Evolutionary conservation across 345 rosid species (phyloP).

Genomic region (Turnera subulata): DNA sequence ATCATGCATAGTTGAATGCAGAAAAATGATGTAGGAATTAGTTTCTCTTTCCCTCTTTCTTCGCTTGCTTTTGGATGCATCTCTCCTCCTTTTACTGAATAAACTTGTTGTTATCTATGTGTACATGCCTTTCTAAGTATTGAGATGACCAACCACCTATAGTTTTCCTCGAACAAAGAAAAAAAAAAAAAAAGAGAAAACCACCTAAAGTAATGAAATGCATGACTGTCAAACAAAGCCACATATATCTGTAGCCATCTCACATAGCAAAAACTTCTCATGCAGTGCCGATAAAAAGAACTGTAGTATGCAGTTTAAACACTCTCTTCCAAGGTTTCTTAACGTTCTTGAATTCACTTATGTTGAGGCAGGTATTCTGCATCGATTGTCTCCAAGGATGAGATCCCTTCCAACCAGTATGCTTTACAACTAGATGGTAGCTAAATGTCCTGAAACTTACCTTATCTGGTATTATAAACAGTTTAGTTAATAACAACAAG

Average conservation of each 20-base stretch:
- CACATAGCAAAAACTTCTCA: background rate
- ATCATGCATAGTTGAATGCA: too few relatives aligned
- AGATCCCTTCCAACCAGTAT: constrained; percentile 69
- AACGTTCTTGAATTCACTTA: constrained; percentile 3
- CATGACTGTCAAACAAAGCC: background rate
- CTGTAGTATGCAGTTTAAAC: background rate
- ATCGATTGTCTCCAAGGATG: constrained; percentile 62
- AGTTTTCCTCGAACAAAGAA: too few relatives aligned
- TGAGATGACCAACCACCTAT: too few relatives aligned
- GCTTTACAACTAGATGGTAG: constrained; percentile 67
- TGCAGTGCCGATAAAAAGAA: background rate
- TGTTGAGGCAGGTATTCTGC: constrained; percentile 62
- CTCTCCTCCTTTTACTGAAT: background rate
- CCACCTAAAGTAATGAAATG: background rate
- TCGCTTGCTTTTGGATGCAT: too few relatives aligned
- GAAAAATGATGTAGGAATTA: too few relatives aligned
- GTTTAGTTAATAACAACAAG: background rate
- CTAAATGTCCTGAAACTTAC: constrained; percentile 11
- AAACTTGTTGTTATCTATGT: too few relatives aligned
- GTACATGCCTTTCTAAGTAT: too few relatives aligned
- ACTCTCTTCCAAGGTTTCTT: background rate
- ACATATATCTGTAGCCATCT: background rate
- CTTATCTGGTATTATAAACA: background rate
- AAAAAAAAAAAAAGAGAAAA: background rate
- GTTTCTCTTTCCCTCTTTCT: too few relatives aligned